Evolutionary conservation across 306 rosid species (phyloP).

Genomic region (Fragaria vesca): DNA sequence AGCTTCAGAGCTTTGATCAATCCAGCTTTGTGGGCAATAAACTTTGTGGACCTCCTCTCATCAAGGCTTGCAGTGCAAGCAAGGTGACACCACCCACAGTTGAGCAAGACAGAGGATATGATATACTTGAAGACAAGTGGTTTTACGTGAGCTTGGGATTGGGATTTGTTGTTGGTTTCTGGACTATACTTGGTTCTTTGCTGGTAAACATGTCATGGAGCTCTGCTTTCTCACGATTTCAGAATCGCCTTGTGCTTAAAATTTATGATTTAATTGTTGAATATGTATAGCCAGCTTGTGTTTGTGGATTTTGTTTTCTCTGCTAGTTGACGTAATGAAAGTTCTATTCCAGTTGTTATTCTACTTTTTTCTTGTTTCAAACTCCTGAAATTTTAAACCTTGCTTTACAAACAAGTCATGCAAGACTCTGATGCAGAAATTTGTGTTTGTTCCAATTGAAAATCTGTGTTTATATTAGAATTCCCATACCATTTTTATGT

Average conservation of each 20-base stretch:
- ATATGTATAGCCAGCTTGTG: not conserved
- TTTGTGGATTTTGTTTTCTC: not conserved
- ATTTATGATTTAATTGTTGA: not conserved
- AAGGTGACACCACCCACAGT: not conserved
- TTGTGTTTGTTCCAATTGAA: too few relatives aligned
- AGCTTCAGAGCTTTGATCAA: not conserved
- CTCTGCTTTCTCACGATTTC: not conserved
- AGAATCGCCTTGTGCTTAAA: not conserved
- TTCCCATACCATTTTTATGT: too few relatives aligned
- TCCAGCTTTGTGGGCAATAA: not conserved
- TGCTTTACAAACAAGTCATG: too few relatives aligned
- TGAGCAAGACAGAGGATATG: slow-evolving; percentile 17
- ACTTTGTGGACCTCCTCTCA: not conserved
- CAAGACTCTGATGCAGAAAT: too few relatives aligned
- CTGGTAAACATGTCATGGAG: slow-evolving; percentile 10
- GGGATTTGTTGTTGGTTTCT: slow-evolving; percentile 6
- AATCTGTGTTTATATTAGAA: too few relatives aligned
- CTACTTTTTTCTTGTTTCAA: too few relatives aligned
- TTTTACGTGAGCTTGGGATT: slow-evolving; percentile 21
- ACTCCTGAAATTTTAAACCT: too few relatives aligned
- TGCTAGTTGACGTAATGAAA: too few relatives aligned
- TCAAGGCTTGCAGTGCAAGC: not conserved
- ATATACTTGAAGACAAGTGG: not conserved
- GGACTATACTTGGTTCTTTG: slow-evolving; percentile 1
- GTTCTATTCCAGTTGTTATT: too few relatives aligned